phyloP scores from a whole-genome alignment of 2,329 filamentous ascomycete genomes.

The Talaromyces marneffei region DNA sequence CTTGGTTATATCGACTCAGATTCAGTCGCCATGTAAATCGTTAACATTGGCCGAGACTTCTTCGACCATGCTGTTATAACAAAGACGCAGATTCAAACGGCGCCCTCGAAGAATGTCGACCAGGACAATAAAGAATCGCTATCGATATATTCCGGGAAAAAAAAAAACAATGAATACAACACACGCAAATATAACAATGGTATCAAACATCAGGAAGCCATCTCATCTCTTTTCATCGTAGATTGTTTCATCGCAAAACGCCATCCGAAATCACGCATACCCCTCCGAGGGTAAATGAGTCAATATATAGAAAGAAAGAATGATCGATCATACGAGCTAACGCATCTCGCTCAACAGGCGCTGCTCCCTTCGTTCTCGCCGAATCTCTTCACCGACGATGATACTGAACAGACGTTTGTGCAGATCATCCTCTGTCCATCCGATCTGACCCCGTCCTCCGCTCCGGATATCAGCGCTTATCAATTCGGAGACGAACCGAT shows the following conservation, averaged over 20 bases:
- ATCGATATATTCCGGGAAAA: background rate
- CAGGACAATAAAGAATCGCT: too few species aligned
- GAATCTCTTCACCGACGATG: constrained; percentile 43
- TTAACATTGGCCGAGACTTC: background rate
- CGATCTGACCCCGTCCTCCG: constrained; percentile 34
- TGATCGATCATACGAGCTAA: background rate
- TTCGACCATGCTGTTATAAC: background rate
- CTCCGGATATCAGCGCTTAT: constrained; percentile 29
- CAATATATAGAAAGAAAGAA: background rate
- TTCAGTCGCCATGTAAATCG: background rate
- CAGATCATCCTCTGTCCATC: constrained; percentile 42
- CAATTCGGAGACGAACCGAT: constrained; percentile 36
- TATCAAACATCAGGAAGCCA: background rate
- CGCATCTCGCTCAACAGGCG: background rate
- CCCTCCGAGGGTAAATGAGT: background rate
- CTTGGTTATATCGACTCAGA: background rate
- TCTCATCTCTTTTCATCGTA: background rate
- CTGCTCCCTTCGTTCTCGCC: constrained; percentile 34
- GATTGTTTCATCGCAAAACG: background rate
- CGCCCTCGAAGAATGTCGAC: background rate
- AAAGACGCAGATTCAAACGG: background rate
- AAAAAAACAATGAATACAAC: background rate
- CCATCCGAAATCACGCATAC: background rate
- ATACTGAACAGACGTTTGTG: constrained; percentile 41
- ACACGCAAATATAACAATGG: background rate